Evolutionary conservation across 2,329 filamentous ascomycete genomes (phyloP).

Genomic region (Dryadomyces quercivorus): DNA sequence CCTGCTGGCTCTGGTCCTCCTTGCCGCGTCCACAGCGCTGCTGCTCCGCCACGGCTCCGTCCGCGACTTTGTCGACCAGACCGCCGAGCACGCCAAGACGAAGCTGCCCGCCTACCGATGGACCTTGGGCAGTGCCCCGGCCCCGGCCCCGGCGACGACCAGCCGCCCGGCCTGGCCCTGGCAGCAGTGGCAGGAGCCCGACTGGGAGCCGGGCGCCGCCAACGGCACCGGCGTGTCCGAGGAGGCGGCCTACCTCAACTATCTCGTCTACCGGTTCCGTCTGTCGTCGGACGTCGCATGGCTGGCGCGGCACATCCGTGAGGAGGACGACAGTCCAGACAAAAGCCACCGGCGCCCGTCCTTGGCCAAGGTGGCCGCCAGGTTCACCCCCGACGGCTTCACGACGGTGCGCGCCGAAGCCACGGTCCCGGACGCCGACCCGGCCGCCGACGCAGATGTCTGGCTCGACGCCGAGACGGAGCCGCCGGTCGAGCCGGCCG

Average conservation of each 20-base stretch:
- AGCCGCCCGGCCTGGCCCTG: not conserved
- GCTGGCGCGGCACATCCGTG: conserved; percentile 13
- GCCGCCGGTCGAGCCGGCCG: conserved; percentile 9
- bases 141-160: not conserved
- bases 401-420: not conserved
- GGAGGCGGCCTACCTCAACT: conserved; percentile 12
- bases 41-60: not conserved
- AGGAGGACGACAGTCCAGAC: not conserved
- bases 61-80: not conserved
- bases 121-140: not conserved
- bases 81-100: not conserved
- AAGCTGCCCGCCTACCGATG: not conserved
- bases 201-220: not conserved
- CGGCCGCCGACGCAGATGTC: not conserved
- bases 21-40: not conserved
- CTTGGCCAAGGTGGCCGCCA: conserved; percentile 12
- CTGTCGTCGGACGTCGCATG: conserved; percentile 15
- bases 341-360: conserved; percentile 8
- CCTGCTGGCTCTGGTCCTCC: not conserved
- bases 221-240: not conserved
- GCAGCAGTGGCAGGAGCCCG: conserved; percentile 1
- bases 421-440: not conserved
- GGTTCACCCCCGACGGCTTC: conserved; percentile 5
- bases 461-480: conserved; percentile 7
- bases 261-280: conserved; percentile 15